These are phyloP conservation scores for Echinochloa phyllopogon DNA, from an alignment of 176 grass and related monocot species.

Conservation along the genomic window DNA sequence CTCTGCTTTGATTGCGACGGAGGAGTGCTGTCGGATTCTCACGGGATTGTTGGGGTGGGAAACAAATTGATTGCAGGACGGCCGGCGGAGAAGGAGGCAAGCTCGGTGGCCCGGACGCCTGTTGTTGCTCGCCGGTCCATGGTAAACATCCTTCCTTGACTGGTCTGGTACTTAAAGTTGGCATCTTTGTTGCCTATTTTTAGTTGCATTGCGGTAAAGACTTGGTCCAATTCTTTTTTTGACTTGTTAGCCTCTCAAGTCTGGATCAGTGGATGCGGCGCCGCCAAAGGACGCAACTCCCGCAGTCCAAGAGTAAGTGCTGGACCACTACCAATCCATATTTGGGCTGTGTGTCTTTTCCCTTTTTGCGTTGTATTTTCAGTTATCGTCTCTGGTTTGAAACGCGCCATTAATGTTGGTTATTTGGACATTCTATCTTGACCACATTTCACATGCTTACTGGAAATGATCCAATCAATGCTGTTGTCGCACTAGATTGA, in stretches of 20 bases:
- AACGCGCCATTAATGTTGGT: neutral
- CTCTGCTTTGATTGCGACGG: neutral
- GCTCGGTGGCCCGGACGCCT: conserved; percentile 12
- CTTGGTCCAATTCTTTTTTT: conserved; percentile 12
- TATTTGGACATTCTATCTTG: neutral
- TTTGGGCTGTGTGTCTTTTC: conserved; percentile 1
- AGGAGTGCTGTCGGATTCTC: conserved; percentile 2
- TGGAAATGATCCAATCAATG: neutral
- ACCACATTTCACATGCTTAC: neutral
- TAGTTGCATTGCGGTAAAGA: conserved; percentile 36
- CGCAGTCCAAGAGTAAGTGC: conserved; percentile 64
- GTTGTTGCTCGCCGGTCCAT: conserved; percentile 40
- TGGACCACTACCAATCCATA: conserved; percentile 19
- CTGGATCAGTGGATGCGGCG: conserved; percentile 57
- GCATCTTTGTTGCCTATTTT: conserved; percentile 23
- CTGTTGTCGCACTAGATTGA: neutral
- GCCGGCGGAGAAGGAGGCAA: conserved; percentile 45
- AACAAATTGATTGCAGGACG: neutral
- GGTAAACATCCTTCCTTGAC: conserved; percentile 44
- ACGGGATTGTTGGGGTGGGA: neutral
- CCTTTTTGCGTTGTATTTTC: conserved; percentile 9
- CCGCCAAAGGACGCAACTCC: conserved; percentile 51
- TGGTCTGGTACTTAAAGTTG: conserved; percentile 27
- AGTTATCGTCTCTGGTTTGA: neutral
- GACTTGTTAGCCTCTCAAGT: conserved; percentile 62